Conservation (phyloP, 2,329 filamentous ascomycete species). For the Alternaria solani region DNA sequence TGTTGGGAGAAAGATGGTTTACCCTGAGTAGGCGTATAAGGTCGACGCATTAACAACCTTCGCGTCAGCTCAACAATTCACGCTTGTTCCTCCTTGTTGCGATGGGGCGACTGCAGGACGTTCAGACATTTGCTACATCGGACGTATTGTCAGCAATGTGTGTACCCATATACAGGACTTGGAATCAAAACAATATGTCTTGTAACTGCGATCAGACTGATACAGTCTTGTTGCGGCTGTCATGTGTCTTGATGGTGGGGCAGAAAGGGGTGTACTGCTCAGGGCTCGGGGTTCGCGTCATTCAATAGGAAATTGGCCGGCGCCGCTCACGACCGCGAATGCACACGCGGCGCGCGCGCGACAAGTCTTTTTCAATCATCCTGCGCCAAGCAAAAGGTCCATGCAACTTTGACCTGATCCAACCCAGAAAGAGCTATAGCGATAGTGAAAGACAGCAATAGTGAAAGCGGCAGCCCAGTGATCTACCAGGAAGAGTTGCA, state of each 20-base stretch:
- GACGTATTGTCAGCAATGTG: not conserved
- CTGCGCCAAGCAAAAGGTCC: not conserved
- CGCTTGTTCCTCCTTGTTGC: not conserved
- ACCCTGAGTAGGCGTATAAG: constrained; percentile 35
- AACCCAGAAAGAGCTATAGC: not conserved
- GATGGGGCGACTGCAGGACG: not conserved
- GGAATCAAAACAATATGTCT: not conserved
- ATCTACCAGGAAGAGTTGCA: not conserved
- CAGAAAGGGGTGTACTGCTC: not conserved
- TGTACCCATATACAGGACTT: not conserved
- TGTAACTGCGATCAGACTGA: not conserved
- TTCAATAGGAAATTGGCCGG: not conserved
- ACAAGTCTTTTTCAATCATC: not conserved
- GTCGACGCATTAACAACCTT: not conserved
- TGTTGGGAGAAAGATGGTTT: constrained; percentile 58
- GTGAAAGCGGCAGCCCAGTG: not conserved
- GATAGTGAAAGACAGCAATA: not conserved
- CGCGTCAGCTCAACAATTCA: not conserved
- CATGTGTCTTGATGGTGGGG: not conserved
- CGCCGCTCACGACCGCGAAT: not conserved
- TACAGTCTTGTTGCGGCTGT: not conserved
- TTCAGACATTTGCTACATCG: not conserved
- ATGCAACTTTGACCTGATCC: not conserved
- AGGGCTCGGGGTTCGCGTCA: constrained; percentile 48
- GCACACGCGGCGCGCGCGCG: not conserved